Percentiles rank a stretch among this genome's conserved stretches.
Conservation (phyloP, 164 flowering plant species). For the Protea cynaroides region DNA sequence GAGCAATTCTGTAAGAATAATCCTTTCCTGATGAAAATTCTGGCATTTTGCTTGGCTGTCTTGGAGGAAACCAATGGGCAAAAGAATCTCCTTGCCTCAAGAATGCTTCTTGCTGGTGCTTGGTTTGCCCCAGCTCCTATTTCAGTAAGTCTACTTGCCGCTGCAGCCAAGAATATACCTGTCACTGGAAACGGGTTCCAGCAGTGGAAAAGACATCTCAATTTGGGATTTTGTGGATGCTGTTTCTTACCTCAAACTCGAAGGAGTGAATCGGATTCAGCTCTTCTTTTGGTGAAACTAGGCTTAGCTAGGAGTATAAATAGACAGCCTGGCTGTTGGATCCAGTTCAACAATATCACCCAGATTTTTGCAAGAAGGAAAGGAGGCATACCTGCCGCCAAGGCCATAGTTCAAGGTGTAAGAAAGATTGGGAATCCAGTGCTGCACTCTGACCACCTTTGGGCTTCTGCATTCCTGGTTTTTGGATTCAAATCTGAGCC, state of each 20-base stretch:
- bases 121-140: slow-evolving; percentile 83
- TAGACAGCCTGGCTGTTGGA: slow-evolving; percentile 47
- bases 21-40: slow-evolving; percentile 49
- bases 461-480: slow-evolving; percentile 81
- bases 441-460: slow-evolving; percentile 54
- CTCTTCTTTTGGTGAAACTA: slow-evolving; percentile 55
- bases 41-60: slow-evolving; percentile 45
- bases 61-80: slow-evolving; percentile 43
- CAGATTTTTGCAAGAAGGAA: slow-evolving; percentile 49
- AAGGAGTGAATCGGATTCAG: slow-evolving; percentile 65
- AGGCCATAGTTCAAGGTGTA: slow-evolving; percentile 58
- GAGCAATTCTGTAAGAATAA: slow-evolving; percentile 60
- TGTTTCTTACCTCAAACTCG: slow-evolving; percentile 35
- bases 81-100: slow-evolving; percentile 44
- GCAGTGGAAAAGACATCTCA: slow-evolving; percentile 50
- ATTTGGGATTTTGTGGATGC: slow-evolving; percentile 33
- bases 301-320: slow-evolving; percentile 67
- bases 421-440: slow-evolving; percentile 49
- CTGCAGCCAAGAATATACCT: slow-evolving; percentile 60
- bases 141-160: slow-evolving; percentile 50
- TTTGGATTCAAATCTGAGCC: slow-evolving; percentile 90
- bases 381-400: slow-evolving; percentile 48
- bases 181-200: slow-evolving; percentile 24
- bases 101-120: slow-evolving; percentile 80
- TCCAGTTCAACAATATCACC: slow-evolving; percentile 63